phyloP scores from a whole-genome alignment of 805 yeast species.

The Spencermartinsiella europaea region DNA sequence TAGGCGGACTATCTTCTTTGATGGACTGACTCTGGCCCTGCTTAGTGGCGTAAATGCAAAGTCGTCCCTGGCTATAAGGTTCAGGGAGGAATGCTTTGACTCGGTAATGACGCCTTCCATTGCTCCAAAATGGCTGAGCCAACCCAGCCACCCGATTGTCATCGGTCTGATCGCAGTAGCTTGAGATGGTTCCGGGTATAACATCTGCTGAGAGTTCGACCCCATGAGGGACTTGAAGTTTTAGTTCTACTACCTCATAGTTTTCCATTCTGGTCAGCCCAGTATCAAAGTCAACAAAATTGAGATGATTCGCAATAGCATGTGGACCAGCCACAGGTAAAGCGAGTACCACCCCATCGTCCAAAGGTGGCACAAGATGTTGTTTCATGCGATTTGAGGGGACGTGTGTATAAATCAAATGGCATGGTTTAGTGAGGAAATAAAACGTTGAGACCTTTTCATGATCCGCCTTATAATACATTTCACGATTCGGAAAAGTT shows the following conservation, averaged over 20 bases:
- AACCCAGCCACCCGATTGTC: conserved; percentile 52
- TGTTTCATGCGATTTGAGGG: conserved; percentile 78
- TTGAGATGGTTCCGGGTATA: conserved; percentile 21
- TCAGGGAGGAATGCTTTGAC: conserved; percentile 79
- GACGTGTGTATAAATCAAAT: conserved; percentile 76
- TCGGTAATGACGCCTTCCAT: conserved; percentile 59
- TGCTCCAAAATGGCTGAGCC: conserved; percentile 74
- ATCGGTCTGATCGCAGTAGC: conserved; percentile 27
- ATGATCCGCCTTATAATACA: conserved; percentile 34
- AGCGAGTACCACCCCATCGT: conserved; percentile 68
- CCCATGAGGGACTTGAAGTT: conserved; percentile 62
- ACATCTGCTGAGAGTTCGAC: conserved; percentile 58
- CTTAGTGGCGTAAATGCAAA: conserved; percentile 68
- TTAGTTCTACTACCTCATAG: conserved; percentile 74
- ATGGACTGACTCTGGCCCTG: conserved; percentile 37
- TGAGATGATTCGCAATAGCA: conserved; percentile 55
- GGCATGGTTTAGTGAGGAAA: conserved; percentile 72
- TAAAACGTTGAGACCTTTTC: conserved; percentile 40
- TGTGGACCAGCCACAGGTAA: conserved; percentile 86
- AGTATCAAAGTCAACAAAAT: conserved; percentile 65
- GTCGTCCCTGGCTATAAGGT: conserved; percentile 59
- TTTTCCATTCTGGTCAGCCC: conserved; percentile 70
- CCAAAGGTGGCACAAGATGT: conserved; percentile 80
- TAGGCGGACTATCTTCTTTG: conserved; percentile 33
- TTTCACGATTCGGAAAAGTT: conserved; percentile 46